Base-by-base conservation (phyloP, 441 rosid genomes). In the Arabidopsis lyrata region DNA sequence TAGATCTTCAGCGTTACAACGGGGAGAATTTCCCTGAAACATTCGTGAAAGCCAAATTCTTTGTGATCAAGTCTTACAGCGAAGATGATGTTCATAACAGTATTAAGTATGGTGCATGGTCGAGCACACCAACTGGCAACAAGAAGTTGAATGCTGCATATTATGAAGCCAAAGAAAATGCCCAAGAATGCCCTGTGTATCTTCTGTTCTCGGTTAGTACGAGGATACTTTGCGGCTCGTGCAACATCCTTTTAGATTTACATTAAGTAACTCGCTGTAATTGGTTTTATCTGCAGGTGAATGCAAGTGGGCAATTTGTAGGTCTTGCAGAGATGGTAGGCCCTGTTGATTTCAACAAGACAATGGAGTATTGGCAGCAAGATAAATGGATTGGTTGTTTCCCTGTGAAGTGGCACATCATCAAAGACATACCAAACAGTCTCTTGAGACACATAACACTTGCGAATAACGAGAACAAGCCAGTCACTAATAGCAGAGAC, bases 101-200 rank as follows among this genome's bases (percentile, higher is more conserved):
- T 68, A 77, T 89, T 24, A 89, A 89, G 65, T 86, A 89, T 75
- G 82, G 77, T 44, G 84, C 83, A 36, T 89, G 95, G 95, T 85
- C 95, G 27, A 89, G 92, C 78, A 89, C 92, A 24, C 85, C 84
- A 24, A 88, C 82, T 50, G 95, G 95, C 16, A 89, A 95, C 80
- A 93, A 85, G 82, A 91, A 93, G 82, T 86, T 95, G 45, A 92
- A 93, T 81, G 88, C 87, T 8, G 95, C 97, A 34, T 95, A 89
- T 69, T 31, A 38, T 27, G 89, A 86, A 71, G 89, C 94, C 32
- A 83, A 79, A 74, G 92, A 83, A 74, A 83, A 82, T 54, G 48
- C 87, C 3, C 75, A 76, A 45, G 84, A 78, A n/a, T 91, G 92
- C 63, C 97, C 97, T 58, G 85, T 95, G 8, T 93, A 91, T 82